phyloP scores from a whole-genome alignment of 495 filamentous ascomycete genomes.

The Filosporella fistucella region DNA sequence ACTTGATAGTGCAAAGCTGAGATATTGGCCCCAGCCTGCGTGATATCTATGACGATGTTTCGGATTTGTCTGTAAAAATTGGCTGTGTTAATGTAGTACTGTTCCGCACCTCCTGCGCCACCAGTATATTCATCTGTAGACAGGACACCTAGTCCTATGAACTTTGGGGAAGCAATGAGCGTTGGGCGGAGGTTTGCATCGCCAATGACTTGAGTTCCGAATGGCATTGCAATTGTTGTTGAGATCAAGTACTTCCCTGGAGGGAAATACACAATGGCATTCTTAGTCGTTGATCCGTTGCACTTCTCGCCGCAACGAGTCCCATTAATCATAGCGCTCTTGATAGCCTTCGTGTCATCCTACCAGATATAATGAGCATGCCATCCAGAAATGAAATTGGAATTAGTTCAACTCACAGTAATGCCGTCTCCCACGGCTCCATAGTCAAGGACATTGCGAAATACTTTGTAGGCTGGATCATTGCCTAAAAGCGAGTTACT shows the following conservation, averaged over 20 bases:
- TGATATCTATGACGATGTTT: conserved; percentile 70
- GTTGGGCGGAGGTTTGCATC: conserved; percentile 40
- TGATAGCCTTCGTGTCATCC: conserved; percentile 18
- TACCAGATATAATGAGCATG: no score
- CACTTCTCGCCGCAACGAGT: conserved; percentile 9
- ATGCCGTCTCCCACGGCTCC: conserved; percentile 34
- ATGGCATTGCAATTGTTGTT: conserved; percentile 3
- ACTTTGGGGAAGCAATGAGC: conserved; percentile 51
- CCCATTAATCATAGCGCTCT: conserved; percentile 8
- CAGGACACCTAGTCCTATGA: conserved; percentile 64
- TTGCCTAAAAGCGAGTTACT: no score
- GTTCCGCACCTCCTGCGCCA: conserved; percentile 40
- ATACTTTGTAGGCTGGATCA: conserved; percentile 49
- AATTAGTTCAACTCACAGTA: conserved; percentile 9
- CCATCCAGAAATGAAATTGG: no score
- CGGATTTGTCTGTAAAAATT: conserved; percentile 74
- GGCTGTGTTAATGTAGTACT: conserved; percentile 34
- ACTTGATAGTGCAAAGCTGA: conserved; percentile 74
- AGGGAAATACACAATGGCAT: conserved; percentile 15
- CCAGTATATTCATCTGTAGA: conserved; percentile 61
- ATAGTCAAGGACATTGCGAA: conserved; percentile 55
- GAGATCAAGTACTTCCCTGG: conserved; percentile 8
- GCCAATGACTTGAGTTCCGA: conserved; percentile 13
- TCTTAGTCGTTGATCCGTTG: conserved; percentile 3
- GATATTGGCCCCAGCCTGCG: conserved; percentile 36